Evolutionary conservation across 257 asterid genomes (phyloP).

Genomic region (Leptodermis oblonga): DNA sequence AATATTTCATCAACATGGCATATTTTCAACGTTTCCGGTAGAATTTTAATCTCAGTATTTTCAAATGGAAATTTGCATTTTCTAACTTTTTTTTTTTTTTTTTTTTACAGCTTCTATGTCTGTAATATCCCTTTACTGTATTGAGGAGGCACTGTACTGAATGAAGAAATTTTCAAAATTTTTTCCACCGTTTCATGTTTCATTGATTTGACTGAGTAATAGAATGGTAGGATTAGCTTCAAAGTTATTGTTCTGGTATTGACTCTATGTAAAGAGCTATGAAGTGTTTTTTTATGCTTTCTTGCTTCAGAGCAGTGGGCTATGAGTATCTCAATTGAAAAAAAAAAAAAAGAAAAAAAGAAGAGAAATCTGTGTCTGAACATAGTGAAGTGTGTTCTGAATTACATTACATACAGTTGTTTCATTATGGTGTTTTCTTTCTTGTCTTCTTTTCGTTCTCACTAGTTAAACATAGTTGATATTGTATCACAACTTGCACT

Average conservation of each 20-base stretch:
- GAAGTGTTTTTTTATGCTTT: neutral
- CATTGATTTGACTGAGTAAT: neutral
- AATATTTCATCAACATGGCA: neutral
- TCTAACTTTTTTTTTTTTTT: neutral
- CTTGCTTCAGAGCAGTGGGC: neutral
- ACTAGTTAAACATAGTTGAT: too few relatives aligned
- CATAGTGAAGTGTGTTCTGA: neutral
- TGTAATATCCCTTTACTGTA: neutral
- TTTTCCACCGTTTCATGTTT: neutral
- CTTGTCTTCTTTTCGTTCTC: neutral
- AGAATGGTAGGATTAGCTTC: neutral
- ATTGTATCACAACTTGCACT: neutral
- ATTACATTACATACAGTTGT: neutral
- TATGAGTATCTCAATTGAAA: neutral
- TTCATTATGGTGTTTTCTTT: neutral
- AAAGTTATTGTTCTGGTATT: neutral
- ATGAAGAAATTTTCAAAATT: neutral
- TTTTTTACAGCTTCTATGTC: neutral
- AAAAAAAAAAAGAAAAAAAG: too few relatives aligned
- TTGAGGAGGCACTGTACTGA: neutral
- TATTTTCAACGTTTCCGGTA: neutral
- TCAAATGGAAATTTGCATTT: neutral
- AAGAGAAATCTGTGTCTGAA: neutral
- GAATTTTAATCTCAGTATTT: neutral
- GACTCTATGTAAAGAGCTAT: neutral